These are phyloP conservation scores for Calonectria hawksworthii DNA, from an alignment of 2,329 filamentous ascomycete species.

Conservation along the genomic window DNA sequence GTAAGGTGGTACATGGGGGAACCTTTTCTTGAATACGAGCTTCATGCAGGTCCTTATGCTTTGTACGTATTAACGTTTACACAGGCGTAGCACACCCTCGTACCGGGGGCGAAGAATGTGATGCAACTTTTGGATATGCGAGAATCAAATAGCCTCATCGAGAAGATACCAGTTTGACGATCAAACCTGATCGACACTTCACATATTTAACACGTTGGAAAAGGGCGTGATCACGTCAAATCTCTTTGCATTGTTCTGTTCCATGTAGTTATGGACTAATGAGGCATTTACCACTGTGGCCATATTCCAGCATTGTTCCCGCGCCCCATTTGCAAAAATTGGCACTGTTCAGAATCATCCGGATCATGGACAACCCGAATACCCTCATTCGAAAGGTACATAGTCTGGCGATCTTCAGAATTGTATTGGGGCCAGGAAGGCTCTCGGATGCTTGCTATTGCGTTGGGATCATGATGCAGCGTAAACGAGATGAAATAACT, in stretches of 20 bases:
- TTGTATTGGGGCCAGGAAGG: neutral
- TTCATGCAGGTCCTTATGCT: too few relatives aligned
- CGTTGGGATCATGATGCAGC: neutral
- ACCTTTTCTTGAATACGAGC: too few relatives aligned
- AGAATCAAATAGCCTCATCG: too few relatives aligned
- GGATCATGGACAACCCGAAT: neutral
- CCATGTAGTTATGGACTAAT: neutral
- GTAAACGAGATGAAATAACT: neutral
- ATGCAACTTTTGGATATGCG: too few relatives aligned
- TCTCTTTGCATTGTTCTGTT: neutral
- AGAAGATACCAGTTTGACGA: neutral
- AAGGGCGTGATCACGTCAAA: neutral
- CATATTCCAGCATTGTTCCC: neutral
- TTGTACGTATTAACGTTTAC: too few relatives aligned
- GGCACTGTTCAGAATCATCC: neutral
- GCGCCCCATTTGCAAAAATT: neutral
- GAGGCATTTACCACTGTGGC: neutral
- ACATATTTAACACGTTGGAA: neutral
- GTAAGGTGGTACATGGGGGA: too few relatives aligned
- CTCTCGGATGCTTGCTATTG: too few relatives aligned
- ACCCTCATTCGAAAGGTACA: neutral
- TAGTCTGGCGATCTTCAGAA: neutral
- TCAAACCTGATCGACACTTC: neutral
- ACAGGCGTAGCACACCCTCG: too few relatives aligned
- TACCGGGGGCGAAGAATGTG: too few relatives aligned